These are phyloP conservation scores for Chaetomiaceae sp. DNA, from an alignment of 2,329 filamentous ascomycete genomes.

Conservation along the genomic window DNA sequence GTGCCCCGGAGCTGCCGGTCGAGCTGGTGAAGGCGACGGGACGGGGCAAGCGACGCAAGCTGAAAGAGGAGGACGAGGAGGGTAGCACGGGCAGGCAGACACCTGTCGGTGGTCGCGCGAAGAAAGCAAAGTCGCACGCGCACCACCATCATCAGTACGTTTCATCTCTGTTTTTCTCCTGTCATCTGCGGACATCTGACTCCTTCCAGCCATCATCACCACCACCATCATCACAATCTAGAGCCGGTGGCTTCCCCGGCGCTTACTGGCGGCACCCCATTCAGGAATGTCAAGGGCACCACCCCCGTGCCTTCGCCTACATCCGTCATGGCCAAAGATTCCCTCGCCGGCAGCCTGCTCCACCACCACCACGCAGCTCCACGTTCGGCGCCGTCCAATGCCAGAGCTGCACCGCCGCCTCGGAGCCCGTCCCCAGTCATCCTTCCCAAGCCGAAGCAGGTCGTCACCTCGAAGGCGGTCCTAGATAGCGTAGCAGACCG, in stretches of 20 bases:
- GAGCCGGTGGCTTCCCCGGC: slow-evolving; percentile 42
- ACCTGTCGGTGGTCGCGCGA: slow-evolving; percentile 50
- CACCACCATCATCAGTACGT: slow-evolving; percentile 64
- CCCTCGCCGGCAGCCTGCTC: slow-evolving; percentile 31
- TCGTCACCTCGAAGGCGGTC: slow-evolving; percentile 62
- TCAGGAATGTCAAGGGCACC: slow-evolving; percentile 45
- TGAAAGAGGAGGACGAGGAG: slow-evolving; percentile 77
- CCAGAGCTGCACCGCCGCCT: slow-evolving; percentile 26
- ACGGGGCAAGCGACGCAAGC: slow-evolving; percentile 59
- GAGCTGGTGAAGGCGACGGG: slow-evolving; percentile 38
- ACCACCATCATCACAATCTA: slow-evolving; percentile 41
- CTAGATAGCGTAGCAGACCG: slow-evolving; percentile 64
- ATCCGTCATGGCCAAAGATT: slow-evolving; percentile 33
- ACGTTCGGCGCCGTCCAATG: slow-evolving; percentile 26
- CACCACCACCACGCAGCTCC: slow-evolving; percentile 48
- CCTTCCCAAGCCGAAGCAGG: slow-evolving; percentile 57
- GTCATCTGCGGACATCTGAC: slow-evolving; percentile 16
- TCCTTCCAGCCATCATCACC: slow-evolving; percentile 45
- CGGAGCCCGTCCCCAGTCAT: slow-evolving; percentile 37
- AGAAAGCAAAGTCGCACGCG: slow-evolving; percentile 60
- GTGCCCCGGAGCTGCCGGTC: slow-evolving; percentile 38
- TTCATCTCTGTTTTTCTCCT: slow-evolving; percentile 25
- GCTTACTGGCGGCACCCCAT: slow-evolving; percentile 36
- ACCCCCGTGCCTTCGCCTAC: slow-evolving; percentile 41
- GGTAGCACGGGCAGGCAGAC: slow-evolving; percentile 57